phyloP scores from a whole-genome alignment of 2,329 filamentous ascomycete species.

The Cryphonectria nitschkei region DNA sequence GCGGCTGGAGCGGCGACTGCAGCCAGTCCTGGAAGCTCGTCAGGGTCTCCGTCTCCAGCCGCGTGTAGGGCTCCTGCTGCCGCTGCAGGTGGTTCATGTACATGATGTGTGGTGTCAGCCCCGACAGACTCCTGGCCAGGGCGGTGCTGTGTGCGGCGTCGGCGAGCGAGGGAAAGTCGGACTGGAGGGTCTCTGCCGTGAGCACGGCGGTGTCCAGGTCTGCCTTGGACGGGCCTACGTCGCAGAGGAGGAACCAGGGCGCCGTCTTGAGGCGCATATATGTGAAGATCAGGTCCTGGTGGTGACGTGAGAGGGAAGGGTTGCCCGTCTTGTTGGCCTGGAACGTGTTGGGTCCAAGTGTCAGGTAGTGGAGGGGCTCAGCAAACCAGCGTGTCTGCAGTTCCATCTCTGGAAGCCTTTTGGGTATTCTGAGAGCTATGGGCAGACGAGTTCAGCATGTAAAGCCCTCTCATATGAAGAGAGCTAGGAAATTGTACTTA shows the following conservation, averaged over 20 bases:
- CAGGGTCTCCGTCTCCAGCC: conserved; percentile 55
- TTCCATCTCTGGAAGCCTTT: conserved; percentile 60
- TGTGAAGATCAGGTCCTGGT: conserved; percentile 63
- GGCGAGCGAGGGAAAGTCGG: conserved; percentile 69
- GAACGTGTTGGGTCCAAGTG: conserved; percentile 58
- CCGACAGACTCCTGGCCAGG: conserved; percentile 49
- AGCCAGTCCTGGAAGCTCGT: conserved; percentile 85
- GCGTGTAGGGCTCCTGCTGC: conserved; percentile 68
- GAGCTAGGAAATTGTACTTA: conserved; percentile 54
- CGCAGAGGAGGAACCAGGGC: conserved; percentile 67
- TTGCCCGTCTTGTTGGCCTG: conserved; percentile 63
- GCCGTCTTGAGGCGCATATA: conserved; percentile 68
- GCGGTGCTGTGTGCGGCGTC: conserved; percentile 58
- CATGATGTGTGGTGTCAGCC: conserved; percentile 60
- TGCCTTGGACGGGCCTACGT: conserved; percentile 55
- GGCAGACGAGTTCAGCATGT: conserved; percentile 6
- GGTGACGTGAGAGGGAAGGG: conserved; percentile 63
- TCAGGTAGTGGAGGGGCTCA: conserved; percentile 67
- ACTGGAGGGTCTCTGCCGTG: conserved; percentile 44
- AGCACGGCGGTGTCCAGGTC: conserved; percentile 39
- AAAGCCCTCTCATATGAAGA: no score
- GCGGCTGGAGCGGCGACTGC: conserved; percentile 89
- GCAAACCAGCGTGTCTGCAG: conserved; percentile 71
- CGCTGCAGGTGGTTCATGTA: conserved; percentile 86
- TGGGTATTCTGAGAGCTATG: conserved; percentile 58